A percentile compares a stretch with the other conserved stretches of the same genome.
These are phyloP conservation scores for Penicillium flavigenum DNA, from an alignment of 495 filamentous ascomycete genomes.

Conservation along the genomic window DNA sequence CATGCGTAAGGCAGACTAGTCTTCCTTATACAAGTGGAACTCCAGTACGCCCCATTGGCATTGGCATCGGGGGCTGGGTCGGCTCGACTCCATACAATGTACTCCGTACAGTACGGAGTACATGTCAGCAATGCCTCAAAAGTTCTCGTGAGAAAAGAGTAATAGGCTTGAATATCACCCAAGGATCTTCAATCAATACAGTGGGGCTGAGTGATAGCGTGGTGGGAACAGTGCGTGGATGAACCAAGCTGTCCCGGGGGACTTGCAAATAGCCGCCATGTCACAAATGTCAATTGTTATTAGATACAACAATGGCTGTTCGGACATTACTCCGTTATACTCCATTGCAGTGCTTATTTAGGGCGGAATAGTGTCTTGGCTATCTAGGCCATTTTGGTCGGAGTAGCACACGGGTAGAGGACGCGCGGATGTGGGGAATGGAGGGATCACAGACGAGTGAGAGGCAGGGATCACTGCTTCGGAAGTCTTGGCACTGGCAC, in stretches of 20 bases:
- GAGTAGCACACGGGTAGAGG: slow-evolving; percentile 5
- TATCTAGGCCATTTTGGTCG: neutral
- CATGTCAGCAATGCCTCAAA: neutral
- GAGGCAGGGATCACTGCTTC: neutral
- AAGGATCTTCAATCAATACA: neutral
- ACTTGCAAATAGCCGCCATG: neutral
- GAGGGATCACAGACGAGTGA: slow-evolving; percentile 18
- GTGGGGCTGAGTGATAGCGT: neutral
- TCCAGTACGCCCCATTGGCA: neutral
- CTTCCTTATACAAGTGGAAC: neutral
- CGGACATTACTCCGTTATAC: neutral
- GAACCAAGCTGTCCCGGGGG: neutral
- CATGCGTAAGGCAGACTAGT: neutral
- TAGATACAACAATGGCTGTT: neutral
- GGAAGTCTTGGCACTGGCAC: slow-evolving; percentile 21
- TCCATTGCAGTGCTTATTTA: slow-evolving; percentile 5
- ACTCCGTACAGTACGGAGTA: neutral
- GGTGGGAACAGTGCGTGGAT: neutral
- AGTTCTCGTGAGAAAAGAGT: no score
- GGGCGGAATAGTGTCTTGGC: slow-evolving; percentile 7
- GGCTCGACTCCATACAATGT: neutral
- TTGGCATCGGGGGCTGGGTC: neutral
- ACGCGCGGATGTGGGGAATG: slow-evolving; percentile 31
- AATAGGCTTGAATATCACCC: neutral
- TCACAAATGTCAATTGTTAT: neutral